Evolutionary conservation across 1,139 yeast genomes (phyloP).

Genomic region (Kurtzmaniella natalensis): DNA sequence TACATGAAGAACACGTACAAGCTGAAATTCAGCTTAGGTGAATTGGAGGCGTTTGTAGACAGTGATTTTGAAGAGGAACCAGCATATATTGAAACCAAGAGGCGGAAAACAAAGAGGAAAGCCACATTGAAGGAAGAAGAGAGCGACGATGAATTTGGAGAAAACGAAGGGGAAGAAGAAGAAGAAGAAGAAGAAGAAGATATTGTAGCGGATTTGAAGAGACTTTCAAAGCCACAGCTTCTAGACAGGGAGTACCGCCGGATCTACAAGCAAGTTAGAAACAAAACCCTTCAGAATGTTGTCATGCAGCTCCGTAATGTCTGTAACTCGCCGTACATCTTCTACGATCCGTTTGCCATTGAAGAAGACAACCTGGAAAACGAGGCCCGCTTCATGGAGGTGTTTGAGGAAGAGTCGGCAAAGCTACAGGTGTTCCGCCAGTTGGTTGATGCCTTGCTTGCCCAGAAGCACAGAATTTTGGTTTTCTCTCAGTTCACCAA

Average conservation of each 20-base stretch:
- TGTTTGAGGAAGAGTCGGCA: conserved; percentile 50
- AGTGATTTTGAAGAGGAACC: conserved; percentile 14
- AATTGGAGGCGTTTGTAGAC: conserved; percentile 37
- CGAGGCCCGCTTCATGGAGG: conserved; percentile 24
- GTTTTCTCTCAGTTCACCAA: conserved; percentile 82
- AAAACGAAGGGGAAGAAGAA: conserved; percentile 4
- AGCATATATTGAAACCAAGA: neutral
- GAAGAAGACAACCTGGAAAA: conserved; percentile 9
- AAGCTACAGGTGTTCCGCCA: conserved; percentile 70
- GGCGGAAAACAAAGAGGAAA: conserved; percentile 7
- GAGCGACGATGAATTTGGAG: conserved; percentile 24
- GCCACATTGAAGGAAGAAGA: conserved; percentile 21
- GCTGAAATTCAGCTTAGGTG: conserved; percentile 18
- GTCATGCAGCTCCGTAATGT: conserved; percentile 81
- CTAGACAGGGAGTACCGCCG: conserved; percentile 14
- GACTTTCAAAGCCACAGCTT: conserved; percentile 12
- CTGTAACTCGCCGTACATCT: conserved; percentile 81
- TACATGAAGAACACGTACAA: conserved; percentile 31
- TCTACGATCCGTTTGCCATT: conserved; percentile 68
- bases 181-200: conserved; percentile 3
- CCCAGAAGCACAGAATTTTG: conserved; percentile 58
- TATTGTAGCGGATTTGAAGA: conserved; percentile 2
- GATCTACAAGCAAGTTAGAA: conserved; percentile 18
- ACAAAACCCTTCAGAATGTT: conserved; percentile 49
- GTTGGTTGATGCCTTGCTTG: conserved; percentile 47